Conservation (phyloP, 2,329 filamentous ascomycete genomes). For the Waltergamsia citrina region DNA sequence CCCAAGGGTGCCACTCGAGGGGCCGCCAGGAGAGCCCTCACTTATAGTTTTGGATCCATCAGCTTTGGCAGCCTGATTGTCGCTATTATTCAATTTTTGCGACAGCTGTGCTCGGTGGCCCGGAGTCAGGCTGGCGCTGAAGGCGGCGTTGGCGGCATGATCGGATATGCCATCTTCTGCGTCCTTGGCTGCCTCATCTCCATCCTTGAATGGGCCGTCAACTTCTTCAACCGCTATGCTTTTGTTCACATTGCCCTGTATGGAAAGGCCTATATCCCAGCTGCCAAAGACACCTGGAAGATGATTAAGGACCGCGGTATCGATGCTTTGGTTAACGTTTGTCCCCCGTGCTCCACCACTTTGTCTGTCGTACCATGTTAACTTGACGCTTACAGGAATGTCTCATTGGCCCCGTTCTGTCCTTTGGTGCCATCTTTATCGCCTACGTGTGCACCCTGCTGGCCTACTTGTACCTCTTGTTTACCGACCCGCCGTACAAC, state of each 20-base stretch:
- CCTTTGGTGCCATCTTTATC: slow-evolving; percentile 74
- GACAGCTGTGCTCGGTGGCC: slow-evolving; percentile 75
- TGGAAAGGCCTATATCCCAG: slow-evolving; percentile 76
- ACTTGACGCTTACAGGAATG: slow-evolving; percentile 45
- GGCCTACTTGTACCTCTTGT: slow-evolving; percentile 77
- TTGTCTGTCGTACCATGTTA: background rate
- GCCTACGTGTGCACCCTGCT: slow-evolving; percentile 74
- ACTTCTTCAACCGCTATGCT: slow-evolving; percentile 86
- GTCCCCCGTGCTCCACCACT: slow-evolving; percentile 6
- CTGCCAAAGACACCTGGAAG: slow-evolving; percentile 81
- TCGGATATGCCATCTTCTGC: slow-evolving; percentile 60
- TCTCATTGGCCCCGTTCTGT: slow-evolving; percentile 64
- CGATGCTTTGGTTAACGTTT: slow-evolving; percentile 71
- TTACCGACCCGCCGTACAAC: slow-evolving; percentile 77
- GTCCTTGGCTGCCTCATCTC: slow-evolving; percentile 67
- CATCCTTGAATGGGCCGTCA: slow-evolving; percentile 74
- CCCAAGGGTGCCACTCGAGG: slow-evolving; percentile 73
- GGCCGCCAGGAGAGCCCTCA: slow-evolving; percentile 72
- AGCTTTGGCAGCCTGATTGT: slow-evolving; percentile 77
- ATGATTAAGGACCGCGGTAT: slow-evolving; percentile 91
- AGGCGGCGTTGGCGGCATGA: slow-evolving; percentile 62
- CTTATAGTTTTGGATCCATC: slow-evolving; percentile 89
- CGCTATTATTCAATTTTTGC: slow-evolving; percentile 76
- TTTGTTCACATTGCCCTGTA: slow-evolving; percentile 92
- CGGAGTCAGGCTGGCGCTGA: slow-evolving; percentile 52